Base-by-base conservation (phyloP, 2,329 filamentous ascomycete genomes). In the Penicillium sumatraense region DNA sequence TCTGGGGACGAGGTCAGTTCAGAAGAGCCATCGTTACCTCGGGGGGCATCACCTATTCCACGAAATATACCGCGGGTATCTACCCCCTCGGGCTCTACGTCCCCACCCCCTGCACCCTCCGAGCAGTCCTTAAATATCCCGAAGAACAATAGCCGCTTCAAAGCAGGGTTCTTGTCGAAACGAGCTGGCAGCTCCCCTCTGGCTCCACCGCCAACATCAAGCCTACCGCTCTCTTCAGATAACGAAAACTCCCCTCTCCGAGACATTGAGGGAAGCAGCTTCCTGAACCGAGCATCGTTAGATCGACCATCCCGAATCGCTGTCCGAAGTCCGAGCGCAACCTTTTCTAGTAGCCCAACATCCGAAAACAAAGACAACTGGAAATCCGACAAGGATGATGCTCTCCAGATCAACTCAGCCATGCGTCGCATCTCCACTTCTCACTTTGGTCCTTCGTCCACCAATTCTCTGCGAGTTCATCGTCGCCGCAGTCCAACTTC, bases 131-230 rank as follows among this genome's bases (percentile, higher is more conserved):
- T 88, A 31, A 83, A 88, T 38, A 71, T 86, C 31, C 84, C 83
- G 57, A 81, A 81, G 65, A 90, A 90, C 65, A 84, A 85, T 48
- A 89, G 84, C 75, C 85, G 93, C 40, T 98, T 98, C 77, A 90
- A 96, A 66, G 84, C 92, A 2, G 93, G 93, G 5, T 96, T 96
- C 72, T 78, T 98, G 21, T 86, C 90, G 1, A 89, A 88, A 72
- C 86, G 78, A 84, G 83, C 76, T 33, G 75, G 83, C 42, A 87
- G 83, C 49, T 91, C 89, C 3, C 88, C 89, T 3, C 74, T 84
- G 4, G 81, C 84, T 13, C 77, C 82, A 1, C 83, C 85, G 13
- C 80, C 80, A 7, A 74, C 87, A 55, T 82, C 82, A n/a, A 78
- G 81, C 48, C 74, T 86, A 35, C 81, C 84, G 20, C 84, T 85